Conservation (phyloP, 257 asterid species). For the Solanum piurae region DNA sequence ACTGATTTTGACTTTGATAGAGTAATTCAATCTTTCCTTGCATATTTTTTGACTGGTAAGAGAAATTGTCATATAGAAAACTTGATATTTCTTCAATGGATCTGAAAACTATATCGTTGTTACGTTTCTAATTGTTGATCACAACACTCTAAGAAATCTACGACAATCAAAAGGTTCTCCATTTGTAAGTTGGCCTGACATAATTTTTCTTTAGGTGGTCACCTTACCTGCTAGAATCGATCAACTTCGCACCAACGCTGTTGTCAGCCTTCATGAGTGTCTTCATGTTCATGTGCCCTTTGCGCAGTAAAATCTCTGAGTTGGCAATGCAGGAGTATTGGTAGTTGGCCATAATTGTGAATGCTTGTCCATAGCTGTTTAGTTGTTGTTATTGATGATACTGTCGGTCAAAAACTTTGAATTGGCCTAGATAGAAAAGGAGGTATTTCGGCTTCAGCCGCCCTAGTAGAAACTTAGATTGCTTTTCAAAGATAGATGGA, state of each 20-base stretch:
- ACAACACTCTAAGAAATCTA: neutral
- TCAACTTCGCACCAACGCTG: constrained; percentile 66
- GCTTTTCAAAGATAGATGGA: too few species aligned
- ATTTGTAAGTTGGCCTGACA: neutral
- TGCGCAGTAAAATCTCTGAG: constrained; percentile 30
- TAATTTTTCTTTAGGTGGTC: constrained; percentile 29
- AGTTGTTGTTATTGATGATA: neutral
- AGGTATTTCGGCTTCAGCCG: neutral
- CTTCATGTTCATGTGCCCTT: constrained; percentile 69
- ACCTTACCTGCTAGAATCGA: constrained; percentile 62
- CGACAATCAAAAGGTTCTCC: neutral
- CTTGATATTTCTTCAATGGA: neutral
- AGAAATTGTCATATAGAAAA: neutral
- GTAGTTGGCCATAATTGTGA: neutral
- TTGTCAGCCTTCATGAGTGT: constrained; percentile 71
- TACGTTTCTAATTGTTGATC: neutral
- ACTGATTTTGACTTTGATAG: neutral
- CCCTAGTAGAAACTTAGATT: neutral
- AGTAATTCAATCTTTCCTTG: neutral
- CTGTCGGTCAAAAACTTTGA: neutral
- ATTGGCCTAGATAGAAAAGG: neutral
- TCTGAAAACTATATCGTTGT: neutral
- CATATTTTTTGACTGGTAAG: neutral
- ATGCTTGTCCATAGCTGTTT: neutral
- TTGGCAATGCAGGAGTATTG: neutral